phyloP scores from a whole-genome alignment of 306 rosid species.

The Corylus americana region DNA sequence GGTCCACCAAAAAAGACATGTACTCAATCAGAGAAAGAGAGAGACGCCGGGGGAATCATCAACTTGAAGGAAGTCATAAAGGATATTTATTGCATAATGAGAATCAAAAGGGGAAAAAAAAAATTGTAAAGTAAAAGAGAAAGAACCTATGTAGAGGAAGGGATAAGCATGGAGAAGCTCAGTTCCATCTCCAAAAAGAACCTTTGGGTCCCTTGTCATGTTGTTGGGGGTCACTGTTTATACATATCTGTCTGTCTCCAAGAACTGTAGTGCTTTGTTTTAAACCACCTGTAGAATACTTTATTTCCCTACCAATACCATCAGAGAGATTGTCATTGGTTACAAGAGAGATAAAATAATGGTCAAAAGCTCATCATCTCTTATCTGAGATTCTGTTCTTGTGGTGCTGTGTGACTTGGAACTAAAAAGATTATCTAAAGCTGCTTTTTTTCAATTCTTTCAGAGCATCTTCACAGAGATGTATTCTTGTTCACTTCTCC shows the following conservation, averaged over 20 bases:
- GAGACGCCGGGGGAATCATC: slow-evolving; percentile 50
- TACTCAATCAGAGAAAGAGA: slow-evolving; percentile 56
- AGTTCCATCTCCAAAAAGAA: slow-evolving; percentile 55
- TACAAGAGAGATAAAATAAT: slow-evolving; percentile 23
- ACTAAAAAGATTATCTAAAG: slow-evolving; percentile 63
- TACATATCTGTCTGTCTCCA: slow-evolving; percentile 42
- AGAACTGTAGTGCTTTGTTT: slow-evolving; percentile 46
- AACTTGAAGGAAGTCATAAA: slow-evolving; percentile 45
- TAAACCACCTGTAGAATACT: slow-evolving; percentile 32
- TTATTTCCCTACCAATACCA: slow-evolving; percentile 27
- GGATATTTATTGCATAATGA: slow-evolving; percentile 48
- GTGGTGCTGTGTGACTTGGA: slow-evolving; percentile 74
- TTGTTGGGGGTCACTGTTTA: slow-evolving; percentile 66
- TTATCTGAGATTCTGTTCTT: slow-evolving; percentile 82
- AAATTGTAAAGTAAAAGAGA: slow-evolving; percentile 18
- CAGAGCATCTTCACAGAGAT: slow-evolving; percentile 65
- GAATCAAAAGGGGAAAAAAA: slow-evolving; percentile 20
- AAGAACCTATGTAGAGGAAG: slow-evolving; percentile 27
- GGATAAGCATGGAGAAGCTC: slow-evolving; percentile 74
- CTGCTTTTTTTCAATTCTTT: slow-evolving; percentile 62
- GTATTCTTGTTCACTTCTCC: slow-evolving; percentile 19
- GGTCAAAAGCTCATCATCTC: slow-evolving; percentile 73
- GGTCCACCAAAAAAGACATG: slow-evolving; percentile 68
- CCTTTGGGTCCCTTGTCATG: slow-evolving; percentile 65
- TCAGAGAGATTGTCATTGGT: slow-evolving; percentile 36